Evolutionary conservation across 2,329 filamentous ascomycete species (phyloP).

Genomic region (Bimuria novae-zelandiae): DNA sequence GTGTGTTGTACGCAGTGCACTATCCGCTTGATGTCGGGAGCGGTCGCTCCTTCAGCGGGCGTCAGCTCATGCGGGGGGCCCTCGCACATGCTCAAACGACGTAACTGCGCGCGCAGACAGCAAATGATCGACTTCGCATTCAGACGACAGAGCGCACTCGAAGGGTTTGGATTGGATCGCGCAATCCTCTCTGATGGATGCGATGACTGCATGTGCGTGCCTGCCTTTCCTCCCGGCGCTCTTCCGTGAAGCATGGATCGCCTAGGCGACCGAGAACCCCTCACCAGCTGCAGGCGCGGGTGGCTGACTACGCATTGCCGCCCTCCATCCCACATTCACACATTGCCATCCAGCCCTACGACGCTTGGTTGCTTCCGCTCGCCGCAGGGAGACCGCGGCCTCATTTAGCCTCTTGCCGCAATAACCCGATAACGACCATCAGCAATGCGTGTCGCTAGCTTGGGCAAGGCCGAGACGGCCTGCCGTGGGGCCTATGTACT

Average conservation of each 20-base stretch:
- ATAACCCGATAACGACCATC: conserved; percentile 9
- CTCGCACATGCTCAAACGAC: neutral
- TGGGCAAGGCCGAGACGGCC: conserved; percentile 13
- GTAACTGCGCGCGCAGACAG: neutral
- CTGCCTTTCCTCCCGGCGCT: no score
- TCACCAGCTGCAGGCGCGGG: neutral
- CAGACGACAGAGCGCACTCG: neutral
- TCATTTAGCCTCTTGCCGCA: conserved; percentile 5
- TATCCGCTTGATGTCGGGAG: conserved; percentile 1
- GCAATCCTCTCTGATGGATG: neutral
- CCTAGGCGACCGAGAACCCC: neutral
- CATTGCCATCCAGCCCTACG: conserved; percentile 9
- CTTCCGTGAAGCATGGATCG: neutral
- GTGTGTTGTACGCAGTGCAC: conserved; percentile 7
- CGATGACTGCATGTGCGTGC: no score
- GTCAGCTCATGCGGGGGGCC: neutral
- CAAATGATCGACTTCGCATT: neutral
- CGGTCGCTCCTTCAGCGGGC: neutral
- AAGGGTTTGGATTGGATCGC: neutral
- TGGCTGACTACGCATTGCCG: neutral
- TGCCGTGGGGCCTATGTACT: conserved; percentile 15
- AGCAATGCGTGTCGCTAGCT: conserved; percentile 1
- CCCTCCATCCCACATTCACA: neutral
- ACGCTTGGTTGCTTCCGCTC: neutral
- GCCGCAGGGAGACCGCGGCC: conserved; percentile 16